phyloP scores from a whole-genome alignment of 495 filamentous ascomycete species.

The Penicillium dipodomyicola region DNA sequence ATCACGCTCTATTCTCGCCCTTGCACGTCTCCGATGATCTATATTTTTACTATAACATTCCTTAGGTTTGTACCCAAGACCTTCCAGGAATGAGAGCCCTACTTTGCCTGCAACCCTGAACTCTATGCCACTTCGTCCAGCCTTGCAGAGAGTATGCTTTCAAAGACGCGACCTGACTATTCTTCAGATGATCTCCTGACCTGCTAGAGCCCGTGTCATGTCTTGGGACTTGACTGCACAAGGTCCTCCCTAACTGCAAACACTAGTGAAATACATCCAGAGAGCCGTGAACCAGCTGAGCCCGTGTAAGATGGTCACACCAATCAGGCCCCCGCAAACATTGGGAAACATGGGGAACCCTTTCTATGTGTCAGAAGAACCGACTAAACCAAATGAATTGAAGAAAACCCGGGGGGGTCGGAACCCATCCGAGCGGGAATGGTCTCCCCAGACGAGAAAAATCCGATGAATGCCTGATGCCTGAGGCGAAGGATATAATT shows the following conservation, averaged over 20 bases:
- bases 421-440: not conserved
- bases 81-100: not conserved
- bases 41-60: not conserved
- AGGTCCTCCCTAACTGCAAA: not conserved
- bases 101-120: not conserved
- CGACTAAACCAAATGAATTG: not conserved
- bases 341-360: not conserved
- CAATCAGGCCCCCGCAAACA: not conserved
- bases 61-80: not conserved
- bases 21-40: not conserved
- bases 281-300: conserved; percentile 1
- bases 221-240: conserved; percentile 4
- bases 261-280: not conserved
- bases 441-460: not conserved
- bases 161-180: not conserved
- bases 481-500: not conserved
- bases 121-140: not conserved
- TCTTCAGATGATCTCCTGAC: conserved; percentile 4
- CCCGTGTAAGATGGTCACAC: not conserved
- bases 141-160: not conserved
- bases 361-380: not conserved
- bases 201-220: not conserved
- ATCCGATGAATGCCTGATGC: not conserved
- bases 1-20: not conserved
- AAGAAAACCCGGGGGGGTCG: not conserved